These are phyloP conservation scores for Blakeslea trispora DNA, from an alignment of 371 early-diverging fungal genomes.

Conservation along the genomic window DNA sequence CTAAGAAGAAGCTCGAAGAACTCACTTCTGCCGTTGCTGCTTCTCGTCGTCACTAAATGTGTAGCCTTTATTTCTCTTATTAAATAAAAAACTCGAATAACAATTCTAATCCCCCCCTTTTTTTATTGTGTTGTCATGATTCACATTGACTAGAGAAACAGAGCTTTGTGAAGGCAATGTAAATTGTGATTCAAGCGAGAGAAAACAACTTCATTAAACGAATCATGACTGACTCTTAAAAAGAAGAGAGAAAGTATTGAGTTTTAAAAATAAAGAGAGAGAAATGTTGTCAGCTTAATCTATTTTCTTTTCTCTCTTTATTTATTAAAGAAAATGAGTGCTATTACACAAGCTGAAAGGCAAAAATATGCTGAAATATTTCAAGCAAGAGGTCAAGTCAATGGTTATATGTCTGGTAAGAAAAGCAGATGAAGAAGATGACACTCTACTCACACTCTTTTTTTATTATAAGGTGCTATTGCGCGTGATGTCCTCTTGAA, in stretches of 20 bases:
- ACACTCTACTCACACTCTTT: constrained; percentile 5
- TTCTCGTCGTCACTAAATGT: constrained; percentile 74
- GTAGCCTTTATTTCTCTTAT: too few species aligned
- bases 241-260: too few species aligned
- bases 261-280: background rate
- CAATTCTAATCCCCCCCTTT: too few species aligned
- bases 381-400: constrained; percentile 62
- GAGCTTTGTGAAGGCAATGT: too few species aligned
- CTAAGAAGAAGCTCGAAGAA: constrained; percentile 98
- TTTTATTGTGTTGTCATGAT: too few species aligned
- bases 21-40: constrained; percentile 91
- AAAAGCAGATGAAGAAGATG: background rate
- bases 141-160: too few species aligned
- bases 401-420: constrained; percentile 73
- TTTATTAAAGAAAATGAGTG: constrained; percentile 31
- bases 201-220: too few species aligned
- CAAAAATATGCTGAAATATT: constrained; percentile 69
- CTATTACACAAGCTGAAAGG: constrained; percentile 52
- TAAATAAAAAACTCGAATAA: too few species aligned
- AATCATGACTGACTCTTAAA: too few species aligned
- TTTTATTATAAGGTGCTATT: constrained; percentile 64
- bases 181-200: too few species aligned
- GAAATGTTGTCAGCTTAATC: background rate
- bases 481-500: constrained; percentile 72
- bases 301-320: background rate